A percentile compares a stretch with the other conserved stretches of the same genome.
These are phyloP conservation scores for Neckera pumila DNA, from an alignment of 225 moss, liverwort and hornwort species.

Conservation along the genomic window DNA sequence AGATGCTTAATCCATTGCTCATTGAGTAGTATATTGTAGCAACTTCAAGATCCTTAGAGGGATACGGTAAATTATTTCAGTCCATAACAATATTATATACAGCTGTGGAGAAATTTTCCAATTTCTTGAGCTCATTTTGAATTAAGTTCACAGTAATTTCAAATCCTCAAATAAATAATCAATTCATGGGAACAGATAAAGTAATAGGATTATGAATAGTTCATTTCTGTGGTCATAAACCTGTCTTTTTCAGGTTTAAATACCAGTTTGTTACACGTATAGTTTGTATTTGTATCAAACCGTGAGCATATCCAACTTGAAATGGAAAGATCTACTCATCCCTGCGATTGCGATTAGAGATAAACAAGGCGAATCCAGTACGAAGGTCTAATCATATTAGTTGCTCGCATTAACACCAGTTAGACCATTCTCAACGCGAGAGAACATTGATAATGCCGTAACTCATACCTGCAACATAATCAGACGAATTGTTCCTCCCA, in stretches of 20 bases:
- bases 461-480: background rate
- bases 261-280: too few relatives aligned
- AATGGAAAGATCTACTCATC: background rate
- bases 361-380: background rate
- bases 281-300: too few relatives aligned
- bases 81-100: background rate
- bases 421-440: too few relatives aligned
- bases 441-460: background rate
- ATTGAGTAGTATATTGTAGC: background rate
- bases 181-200: background rate
- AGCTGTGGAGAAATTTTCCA: background rate
- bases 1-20: background rate
- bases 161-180: background rate
- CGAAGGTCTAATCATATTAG: too few relatives aligned
- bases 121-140: background rate
- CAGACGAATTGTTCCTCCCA: background rate
- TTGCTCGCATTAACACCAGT: background rate
- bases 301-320: background rate
- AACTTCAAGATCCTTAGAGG: background rate
- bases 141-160: background rate
- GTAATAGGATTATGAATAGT: too few relatives aligned
- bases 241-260: background rate
- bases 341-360: background rate
- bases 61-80: rapidly evolving
- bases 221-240: background rate